Evolutionary conservation across 192 early-diverging fungal species (phyloP).

Genomic region (Linnemannia hyalina): DNA sequence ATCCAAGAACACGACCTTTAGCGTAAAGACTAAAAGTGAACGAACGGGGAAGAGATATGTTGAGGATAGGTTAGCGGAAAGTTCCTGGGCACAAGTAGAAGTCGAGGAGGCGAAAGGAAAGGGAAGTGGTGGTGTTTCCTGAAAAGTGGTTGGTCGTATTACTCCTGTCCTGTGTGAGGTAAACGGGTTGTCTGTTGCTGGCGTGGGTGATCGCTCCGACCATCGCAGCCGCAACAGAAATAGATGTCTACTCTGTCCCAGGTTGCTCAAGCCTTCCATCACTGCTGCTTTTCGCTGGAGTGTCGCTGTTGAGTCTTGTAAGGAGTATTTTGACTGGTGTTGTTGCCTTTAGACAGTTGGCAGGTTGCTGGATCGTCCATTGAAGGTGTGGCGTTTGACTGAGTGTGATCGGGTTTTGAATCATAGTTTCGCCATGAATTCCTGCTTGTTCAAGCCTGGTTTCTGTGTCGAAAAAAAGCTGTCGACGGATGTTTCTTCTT

Average conservation of each 20-base stretch:
- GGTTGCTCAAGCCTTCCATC: neutral
- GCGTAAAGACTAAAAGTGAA: slow-evolving; percentile 87
- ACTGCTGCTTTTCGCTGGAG: neutral
- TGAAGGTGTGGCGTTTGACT: neutral
- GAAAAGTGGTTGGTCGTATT: neutral
- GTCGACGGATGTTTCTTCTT: neutral
- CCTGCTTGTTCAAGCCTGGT: neutral
- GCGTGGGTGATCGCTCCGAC: neutral
- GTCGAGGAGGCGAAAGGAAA: neutral
- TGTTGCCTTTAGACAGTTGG: neutral
- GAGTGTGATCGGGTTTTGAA: slow-evolving; percentile 5
- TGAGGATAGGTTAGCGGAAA: neutral
- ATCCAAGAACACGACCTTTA: slow-evolving; percentile 97
- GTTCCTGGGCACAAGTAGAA: neutral
- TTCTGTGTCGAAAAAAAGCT: neutral
- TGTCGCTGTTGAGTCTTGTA: neutral
- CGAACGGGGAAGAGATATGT: neutral
- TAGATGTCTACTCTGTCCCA: neutral
- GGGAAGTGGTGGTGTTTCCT: neutral
- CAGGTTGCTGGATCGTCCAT: neutral
- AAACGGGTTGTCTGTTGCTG: neutral
- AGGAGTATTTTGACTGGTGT: neutral
- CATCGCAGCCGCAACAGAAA: neutral
- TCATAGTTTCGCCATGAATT: slow-evolving; percentile 38
- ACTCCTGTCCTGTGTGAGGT: neutral